A percentile compares a stretch with the other conserved stretches of the same genome.
These are phyloP conservation scores for Phoenix dactylifera DNA, from an alignment of 176 grass and related monocot genomes.

Conservation along the genomic window DNA sequence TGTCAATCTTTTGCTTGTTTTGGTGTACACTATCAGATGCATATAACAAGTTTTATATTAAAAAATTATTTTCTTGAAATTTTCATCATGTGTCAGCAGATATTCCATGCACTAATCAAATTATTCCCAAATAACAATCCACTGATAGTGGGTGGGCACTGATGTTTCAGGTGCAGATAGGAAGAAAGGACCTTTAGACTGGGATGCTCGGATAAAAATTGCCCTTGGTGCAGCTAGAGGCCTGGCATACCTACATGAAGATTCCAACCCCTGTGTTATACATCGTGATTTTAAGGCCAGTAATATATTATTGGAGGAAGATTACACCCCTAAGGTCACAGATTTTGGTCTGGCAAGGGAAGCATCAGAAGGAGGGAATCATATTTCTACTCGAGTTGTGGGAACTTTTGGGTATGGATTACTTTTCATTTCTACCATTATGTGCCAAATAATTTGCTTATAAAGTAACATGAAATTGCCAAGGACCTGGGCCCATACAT, in stretches of 20 bases:
- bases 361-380: constrained; percentile 62
- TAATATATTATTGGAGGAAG: constrained; percentile 89
- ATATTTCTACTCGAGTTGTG: constrained; percentile 87
- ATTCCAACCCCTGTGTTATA: constrained; percentile 95
- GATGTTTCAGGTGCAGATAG: constrained; percentile 63
- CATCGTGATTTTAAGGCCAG: constrained; percentile 92
- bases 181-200: constrained; percentile 60
- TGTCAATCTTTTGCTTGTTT: no score
- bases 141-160: neutral
- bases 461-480: no score
- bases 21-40: no score
- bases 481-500: no score
- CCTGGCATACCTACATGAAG: constrained; percentile 89
- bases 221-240: constrained; percentile 93
- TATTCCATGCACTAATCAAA: no score
- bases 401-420: constrained; percentile 87
- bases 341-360: constrained; percentile 99
- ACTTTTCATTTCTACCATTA: neutral
- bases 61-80: no score
- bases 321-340: constrained; percentile 92
- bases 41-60: no score
- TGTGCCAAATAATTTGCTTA: no score
- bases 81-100: no score
- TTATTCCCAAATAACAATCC: no score
- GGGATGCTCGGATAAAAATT: constrained; percentile 91